phyloP scores from a whole-genome alignment of 495 filamentous ascomycete genomes.

The Emericellopsis terricola region DNA sequence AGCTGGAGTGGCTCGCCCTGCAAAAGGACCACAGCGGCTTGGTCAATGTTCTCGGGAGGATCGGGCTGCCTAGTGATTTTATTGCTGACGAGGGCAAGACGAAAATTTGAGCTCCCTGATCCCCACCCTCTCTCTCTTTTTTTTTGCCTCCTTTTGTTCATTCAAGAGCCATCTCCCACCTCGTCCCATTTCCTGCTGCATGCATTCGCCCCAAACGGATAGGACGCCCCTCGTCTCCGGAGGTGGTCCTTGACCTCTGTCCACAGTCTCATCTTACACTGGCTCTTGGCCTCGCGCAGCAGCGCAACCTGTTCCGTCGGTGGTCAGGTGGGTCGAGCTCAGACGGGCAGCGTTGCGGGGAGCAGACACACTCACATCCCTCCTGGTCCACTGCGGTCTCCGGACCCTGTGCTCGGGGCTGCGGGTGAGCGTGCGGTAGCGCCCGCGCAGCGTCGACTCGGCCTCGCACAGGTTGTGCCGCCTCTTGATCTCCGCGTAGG shows the following conservation, averaged over 20 bases:
- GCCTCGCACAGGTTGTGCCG: constrained; percentile 52
- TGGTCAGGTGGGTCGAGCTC: too few species aligned
- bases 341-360: too few species aligned
- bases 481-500: constrained; percentile 63
- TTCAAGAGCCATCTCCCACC: constrained; percentile 8
- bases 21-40: constrained; percentile 30
- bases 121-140: constrained; percentile 1
- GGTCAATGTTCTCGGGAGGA: constrained; percentile 32
- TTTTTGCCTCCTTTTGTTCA: not conserved
- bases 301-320: too few species aligned
- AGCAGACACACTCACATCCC: constrained; percentile 45
- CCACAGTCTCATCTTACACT: too few species aligned
- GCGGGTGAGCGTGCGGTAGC: constrained; percentile 68
- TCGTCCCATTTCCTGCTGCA: constrained; percentile 56
- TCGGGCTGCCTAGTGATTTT: constrained; percentile 33
- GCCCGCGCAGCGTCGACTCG: constrained; percentile 73
- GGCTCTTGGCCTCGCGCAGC: too few species aligned
- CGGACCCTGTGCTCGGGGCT: constrained; percentile 51
- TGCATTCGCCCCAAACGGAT: constrained; percentile 27
- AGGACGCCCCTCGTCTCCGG: constrained; percentile 75
- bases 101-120: not conserved
- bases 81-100: not conserved
- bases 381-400: constrained; percentile 57
- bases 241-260: constrained; percentile 43
- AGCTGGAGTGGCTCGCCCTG: constrained; percentile 52